Evolutionary conservation across 495 filamentous ascomycete genomes (phyloP).

Genomic region (Rhizodiscina lignyota): DNA sequence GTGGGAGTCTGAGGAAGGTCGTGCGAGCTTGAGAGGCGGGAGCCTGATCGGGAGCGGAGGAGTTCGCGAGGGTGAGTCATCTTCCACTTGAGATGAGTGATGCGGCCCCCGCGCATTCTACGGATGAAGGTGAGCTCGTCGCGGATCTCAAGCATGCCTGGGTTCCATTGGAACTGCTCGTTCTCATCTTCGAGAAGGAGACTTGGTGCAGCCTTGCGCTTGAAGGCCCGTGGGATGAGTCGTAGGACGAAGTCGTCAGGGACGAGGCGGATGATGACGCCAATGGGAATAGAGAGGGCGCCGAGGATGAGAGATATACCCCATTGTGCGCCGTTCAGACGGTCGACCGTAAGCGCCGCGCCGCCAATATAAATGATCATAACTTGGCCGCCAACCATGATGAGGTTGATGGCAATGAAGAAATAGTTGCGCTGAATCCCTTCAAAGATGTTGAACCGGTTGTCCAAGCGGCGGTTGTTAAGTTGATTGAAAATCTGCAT

Average conservation of each 20-base stretch:
- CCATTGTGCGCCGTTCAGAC: slow-evolving; percentile 53
- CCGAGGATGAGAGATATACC: slow-evolving; percentile 57
- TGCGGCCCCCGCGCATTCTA: slow-evolving; percentile 62
- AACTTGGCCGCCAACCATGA: slow-evolving; percentile 72
- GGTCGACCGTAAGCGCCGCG: slow-evolving; percentile 44
- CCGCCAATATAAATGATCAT: slow-evolving; percentile 68
- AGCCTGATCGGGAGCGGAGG: slow-evolving; percentile 55
- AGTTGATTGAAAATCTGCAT: slow-evolving; percentile 91
- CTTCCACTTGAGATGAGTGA: slow-evolving; percentile 74
- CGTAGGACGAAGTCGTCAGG: slow-evolving; percentile 47
- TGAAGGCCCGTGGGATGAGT: slow-evolving; percentile 29
- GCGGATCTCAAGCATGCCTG: slow-evolving; percentile 19
- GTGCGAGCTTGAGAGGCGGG: slow-evolving; percentile 48
- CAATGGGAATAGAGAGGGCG: slow-evolving; percentile 52
- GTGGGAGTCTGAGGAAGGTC: slow-evolving; percentile 48
- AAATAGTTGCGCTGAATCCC: slow-evolving; percentile 63
- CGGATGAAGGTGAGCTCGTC: slow-evolving; percentile 41
- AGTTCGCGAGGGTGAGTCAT: slow-evolving; percentile 65
- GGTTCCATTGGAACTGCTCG: slow-evolving; percentile 40
- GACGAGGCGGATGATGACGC: slow-evolving; percentile 53
- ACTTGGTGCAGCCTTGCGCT: slow-evolving; percentile 18
- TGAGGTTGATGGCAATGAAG: slow-evolving; percentile 64
- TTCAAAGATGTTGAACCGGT: slow-evolving; percentile 80
- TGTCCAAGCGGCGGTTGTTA: slow-evolving; percentile 76
- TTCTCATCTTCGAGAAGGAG: slow-evolving; percentile 55